These are phyloP conservation scores for Stemphylium lycopersici DNA, from an alignment of 2,329 filamentous ascomycete genomes.

Conservation along the genomic window DNA sequence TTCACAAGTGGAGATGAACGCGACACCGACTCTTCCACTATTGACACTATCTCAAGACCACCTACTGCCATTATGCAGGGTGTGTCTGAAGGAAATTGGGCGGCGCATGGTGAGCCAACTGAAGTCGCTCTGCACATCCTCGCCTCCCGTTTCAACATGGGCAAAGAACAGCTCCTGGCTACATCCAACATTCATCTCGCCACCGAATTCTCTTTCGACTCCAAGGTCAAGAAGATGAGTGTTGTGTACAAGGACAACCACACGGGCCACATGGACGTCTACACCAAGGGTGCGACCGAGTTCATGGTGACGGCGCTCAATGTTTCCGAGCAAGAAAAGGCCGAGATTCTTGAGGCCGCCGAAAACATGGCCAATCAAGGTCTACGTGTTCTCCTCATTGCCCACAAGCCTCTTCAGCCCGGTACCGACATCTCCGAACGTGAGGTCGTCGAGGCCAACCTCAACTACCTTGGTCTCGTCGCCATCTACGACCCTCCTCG, in stretches of 20 bases:
- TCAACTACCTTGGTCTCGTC: conserved; percentile 79
- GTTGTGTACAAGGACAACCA: conserved; percentile 46
- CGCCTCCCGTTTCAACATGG: conserved; percentile 48
- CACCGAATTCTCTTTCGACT: conserved; percentile 50
- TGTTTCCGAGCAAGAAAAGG: conserved; percentile 38
- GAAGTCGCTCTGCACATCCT: conserved; percentile 50
- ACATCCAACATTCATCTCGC: conserved; percentile 38
- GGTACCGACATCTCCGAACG: conserved; percentile 54
- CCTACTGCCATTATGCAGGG: conserved; percentile 33
- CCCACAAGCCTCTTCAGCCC: conserved; percentile 41
- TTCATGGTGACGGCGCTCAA: conserved; percentile 44
- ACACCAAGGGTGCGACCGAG: conserved; percentile 49
- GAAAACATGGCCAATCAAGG: conserved; percentile 49
- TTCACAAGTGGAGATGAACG: conserved; percentile 34
- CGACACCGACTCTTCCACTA: conserved; percentile 41
- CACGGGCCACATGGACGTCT: conserved; percentile 40
- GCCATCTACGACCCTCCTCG: conserved; percentile 88
- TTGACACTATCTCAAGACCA: conserved; percentile 38
- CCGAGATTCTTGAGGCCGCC: conserved; percentile 11
- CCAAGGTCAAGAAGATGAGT: conserved; percentile 50
- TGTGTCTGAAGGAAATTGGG: conserved; percentile 34
- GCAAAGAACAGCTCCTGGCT: conserved; percentile 38
- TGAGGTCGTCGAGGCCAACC: conserved; percentile 66
- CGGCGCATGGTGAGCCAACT: conserved; percentile 47
- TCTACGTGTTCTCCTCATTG: conserved; percentile 48